Base-by-base conservation (phyloP, 2,329 filamentous ascomycete genomes). In the Nothopassalora personata region DNA sequence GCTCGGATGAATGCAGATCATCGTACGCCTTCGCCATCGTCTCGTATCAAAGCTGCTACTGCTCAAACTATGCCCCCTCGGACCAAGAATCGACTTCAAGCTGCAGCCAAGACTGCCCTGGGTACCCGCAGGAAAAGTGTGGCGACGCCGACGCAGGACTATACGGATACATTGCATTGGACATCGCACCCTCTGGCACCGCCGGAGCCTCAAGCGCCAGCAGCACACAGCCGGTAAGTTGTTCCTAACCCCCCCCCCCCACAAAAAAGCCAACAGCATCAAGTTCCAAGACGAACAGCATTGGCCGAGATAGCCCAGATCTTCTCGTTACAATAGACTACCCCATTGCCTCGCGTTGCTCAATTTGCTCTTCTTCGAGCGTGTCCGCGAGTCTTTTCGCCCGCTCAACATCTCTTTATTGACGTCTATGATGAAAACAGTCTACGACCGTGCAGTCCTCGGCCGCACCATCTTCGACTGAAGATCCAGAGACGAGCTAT, bases 41-140 rank as follows among this genome's bases (percentile, higher is more conserved):
- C 1, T 82, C 90, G 66, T 79, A 74, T 15, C 77, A 83, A 33
- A 73, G 79, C 54, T 93, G 89, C 71, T 93, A 88, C 88, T 93
- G 89, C 71, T 86, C 87, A 39, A 81, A 91, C 48, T 86, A 86
- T 67, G 79, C 80, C 1, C 89, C 89, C 8, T 70, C 70, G 19
- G 66, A 73, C 5, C 73, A 76, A 59, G 55, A 66, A n/a, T 65
- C 71, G 58, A 65, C 71, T 23, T 64, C 66, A 62, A 76, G 77
- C 53, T 93, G 89, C 74, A 73, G 80, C 64, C 72, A 71, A 0
- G 53, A 73, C 15, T 93, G 89, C 66, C 87, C 88, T 8, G 89
- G 88, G n/a, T 93, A 81, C 69, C 83, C 83, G 0, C 34, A 54
- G 1, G 87, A 92, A 63, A 73, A 77, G 10, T 93, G 89, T 68